Evolutionary conservation across 768 basidiomycete genomes (phyloP), one percentile per base, ranked within the genome.

Genomic region (Fibroporia radiculosa): DNA sequence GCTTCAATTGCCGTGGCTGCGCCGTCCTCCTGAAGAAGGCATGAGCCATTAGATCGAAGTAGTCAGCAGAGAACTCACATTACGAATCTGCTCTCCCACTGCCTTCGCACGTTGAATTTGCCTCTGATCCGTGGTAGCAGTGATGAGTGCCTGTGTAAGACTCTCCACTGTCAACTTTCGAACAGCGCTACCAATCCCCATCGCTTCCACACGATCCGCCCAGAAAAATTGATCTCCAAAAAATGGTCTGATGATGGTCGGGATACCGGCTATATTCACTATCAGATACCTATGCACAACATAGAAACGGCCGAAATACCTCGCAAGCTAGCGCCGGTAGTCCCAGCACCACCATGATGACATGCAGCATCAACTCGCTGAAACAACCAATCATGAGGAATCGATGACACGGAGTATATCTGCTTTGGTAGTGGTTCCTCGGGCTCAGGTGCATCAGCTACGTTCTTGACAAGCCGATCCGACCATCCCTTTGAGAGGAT

Each of bases 401-500:
- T 75, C 3, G 91, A 89, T 16, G 82, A 72, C 48, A 98, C 83
- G 1, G 82, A 68, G 61, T 87, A 91, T 50, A 96, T 91, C 58
- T 89, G 77, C 43, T 77, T 71, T 20, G 89, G 86, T 34, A 89
- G 60, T 5, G 84, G 73, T 49, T 84, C 79, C 56, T 88, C 82
- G 0, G 71, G 66, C 52, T 87, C 83, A 1, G 73, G 50, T 23
- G 71, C 67, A 38, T 85, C 80, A 10, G 66, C 60, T 4, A 66
- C 52, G 48, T 68, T 71, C 65, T 89, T 88, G 32, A 73, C 67
- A 2, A 93, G 74, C 42, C 96, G 75, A 62, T 96, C 93, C 11
- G 92, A 95, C 95, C 95, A 99, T 23, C 95, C 95, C 66, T 97
- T 98, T 20, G 93, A 97, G 25, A 99, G 70, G 57, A 99, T 92